Evolutionary conservation across 495 filamentous ascomycete genomes (phyloP), one percentile per base, ranked within the genome.

Genomic region (Thermothielavioides terrestris): DNA sequence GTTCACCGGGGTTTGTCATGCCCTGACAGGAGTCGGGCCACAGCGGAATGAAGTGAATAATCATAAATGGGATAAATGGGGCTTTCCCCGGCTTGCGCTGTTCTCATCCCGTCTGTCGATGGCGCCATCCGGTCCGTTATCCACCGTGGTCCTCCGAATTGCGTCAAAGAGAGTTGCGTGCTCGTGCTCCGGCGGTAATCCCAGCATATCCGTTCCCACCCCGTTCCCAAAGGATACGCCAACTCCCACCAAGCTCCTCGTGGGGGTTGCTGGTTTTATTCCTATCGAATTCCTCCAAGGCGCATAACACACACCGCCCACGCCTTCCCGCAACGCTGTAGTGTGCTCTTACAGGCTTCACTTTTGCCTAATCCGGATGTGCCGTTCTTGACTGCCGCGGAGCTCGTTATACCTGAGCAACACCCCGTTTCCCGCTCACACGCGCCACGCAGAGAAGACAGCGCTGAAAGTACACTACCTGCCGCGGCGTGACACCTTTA

Each of bases 71-170:
- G n/a, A 49, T 40, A 50, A 46, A 55, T 46, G 35, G 53, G 25
- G 25, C 9, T n/a, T 17, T n/a, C 15, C 39, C 25, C 28, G 31
- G 21, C 46, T 46, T 31, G 11, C 46, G n/a, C 38, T 42, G 47
- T 54, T 53, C 45, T 57, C 61, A 60, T 64, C 61, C 61, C 61
- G 58, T 53, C 46, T 52, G 25, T 55, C 34, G 49, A 64, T 64
- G 50, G 58, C 58, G 55, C 61, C 50, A 64, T 64, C 44, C 21
- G 42, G 14, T n/a, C n/a, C n/a, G n/a, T n/a, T n/a, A n/a, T n/a
- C n/a, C n/a, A n/a, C n/a, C 22, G 35, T 40, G 21, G 44, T 44
- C 36, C 34, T 23, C 26, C 49, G 28, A 30, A 45, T 57, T 57
- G 54, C 52, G 55, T 56, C 57, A 58, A 55, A 30, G 35, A 27